A percentile compares a stretch with the other conserved stretches of the same genome.
Conservation (phyloP, 1,284 basidiomycete genomes). For the Leccinum pachyderme region DNA sequence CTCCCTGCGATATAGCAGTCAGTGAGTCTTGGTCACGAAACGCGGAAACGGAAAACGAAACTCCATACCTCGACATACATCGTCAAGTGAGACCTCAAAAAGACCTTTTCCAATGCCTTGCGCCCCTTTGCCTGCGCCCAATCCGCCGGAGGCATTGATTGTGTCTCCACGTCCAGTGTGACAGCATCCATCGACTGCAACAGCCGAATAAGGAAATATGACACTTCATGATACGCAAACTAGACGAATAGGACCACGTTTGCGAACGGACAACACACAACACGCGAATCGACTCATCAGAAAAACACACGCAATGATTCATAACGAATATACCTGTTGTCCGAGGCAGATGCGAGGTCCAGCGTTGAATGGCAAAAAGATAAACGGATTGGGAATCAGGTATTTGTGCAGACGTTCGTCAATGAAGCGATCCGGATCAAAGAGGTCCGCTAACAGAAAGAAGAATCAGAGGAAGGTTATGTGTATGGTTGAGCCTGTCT, state of each 20-base stretch:
- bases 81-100: constrained; percentile 44
- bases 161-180: constrained; percentile 30
- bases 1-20: constrained; percentile 10
- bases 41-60: neutral
- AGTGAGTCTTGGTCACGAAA: neutral
- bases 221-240: constrained; percentile 42
- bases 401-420: constrained; percentile 36
- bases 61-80: constrained; percentile 41
- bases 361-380: constrained; percentile 50
- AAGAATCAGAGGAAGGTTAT: neutral
- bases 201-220: constrained; percentile 36
- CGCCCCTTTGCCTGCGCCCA: constrained; percentile 26
- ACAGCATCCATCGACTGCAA: constrained; percentile 38
- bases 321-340: constrained; percentile 35
- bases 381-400: constrained; percentile 35
- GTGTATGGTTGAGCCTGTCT: neutral
- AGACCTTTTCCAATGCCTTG: constrained; percentile 30
- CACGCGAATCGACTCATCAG: neutral
- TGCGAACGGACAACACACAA: neutral
- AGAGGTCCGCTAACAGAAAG: constrained; percentile 34
- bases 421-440: constrained; percentile 52
- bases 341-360: constrained; percentile 49
- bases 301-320: neutral
- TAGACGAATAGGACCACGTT: constrained; percentile 6
- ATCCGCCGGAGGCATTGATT: constrained; percentile 28